phyloP scores from a whole-genome alignment of 2,329 filamentous ascomycete species.

The Epichloe sylvatica region DNA sequence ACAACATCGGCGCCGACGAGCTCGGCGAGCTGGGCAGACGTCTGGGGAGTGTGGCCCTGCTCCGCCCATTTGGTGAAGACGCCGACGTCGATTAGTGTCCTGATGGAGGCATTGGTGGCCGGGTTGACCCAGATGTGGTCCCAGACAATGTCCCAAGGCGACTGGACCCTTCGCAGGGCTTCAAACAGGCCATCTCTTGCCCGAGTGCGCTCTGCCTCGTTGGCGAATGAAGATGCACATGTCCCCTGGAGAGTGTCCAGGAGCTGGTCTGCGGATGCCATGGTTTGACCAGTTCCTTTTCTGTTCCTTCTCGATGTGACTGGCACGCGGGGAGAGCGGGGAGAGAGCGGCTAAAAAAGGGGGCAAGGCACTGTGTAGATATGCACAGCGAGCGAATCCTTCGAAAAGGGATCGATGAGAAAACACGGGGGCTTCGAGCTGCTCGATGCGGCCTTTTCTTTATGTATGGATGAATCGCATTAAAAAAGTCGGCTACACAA shows the following conservation, averaged over 20 bases:
- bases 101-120: slow-evolving; percentile 20
- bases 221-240: slow-evolving; percentile 15
- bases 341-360: background rate
- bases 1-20: slow-evolving; percentile 19
- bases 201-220: slow-evolving; percentile 19
- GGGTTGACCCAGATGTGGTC: slow-evolving; percentile 22
- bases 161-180: slow-evolving; percentile 19
- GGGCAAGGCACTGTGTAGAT: too few species aligned
- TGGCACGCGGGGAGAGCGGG: background rate
- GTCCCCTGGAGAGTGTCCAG: slow-evolving; percentile 14
- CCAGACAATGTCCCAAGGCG: slow-evolving; percentile 26
- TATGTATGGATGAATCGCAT: too few species aligned
- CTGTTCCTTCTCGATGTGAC: background rate
- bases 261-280: slow-evolving; percentile 15
- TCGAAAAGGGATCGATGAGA: background rate
- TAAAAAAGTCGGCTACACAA: too few species aligned
- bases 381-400: too few species aligned
- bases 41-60: slow-evolving; percentile 15
- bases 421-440: background rate
- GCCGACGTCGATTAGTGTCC: slow-evolving; percentile 24
- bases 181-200: slow-evolving; percentile 19
- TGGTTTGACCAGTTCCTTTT: slow-evolving; percentile 1
- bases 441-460: background rate
- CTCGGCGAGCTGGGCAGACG: slow-evolving; percentile 17
- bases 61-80: slow-evolving; percentile 23